Evolutionary conservation across 768 basidiomycete species (phyloP), one percentile per base, ranked within the genome.

Genomic region (Termitomyces sp.): DNA sequence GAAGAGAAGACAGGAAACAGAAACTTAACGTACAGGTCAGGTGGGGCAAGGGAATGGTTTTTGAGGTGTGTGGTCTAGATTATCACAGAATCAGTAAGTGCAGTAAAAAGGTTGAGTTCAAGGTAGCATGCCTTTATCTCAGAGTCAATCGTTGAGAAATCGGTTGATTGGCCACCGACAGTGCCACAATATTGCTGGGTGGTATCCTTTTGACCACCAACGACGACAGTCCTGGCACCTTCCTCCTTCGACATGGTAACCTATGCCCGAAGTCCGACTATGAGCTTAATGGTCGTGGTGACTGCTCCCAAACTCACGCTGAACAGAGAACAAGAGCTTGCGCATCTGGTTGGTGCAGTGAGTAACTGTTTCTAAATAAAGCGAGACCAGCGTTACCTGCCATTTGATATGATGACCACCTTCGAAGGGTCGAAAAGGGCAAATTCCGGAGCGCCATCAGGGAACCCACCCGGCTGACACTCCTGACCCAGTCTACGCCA

Each of bases 111-210:
- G 7, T 18, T 8, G 44, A 34, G 24, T 48, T 54, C 47, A 20
- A 28, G 36, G 47, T 33, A 36, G 18, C 67, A 51, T 55, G 74
- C 78, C 76, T 83, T 85, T 59, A 84, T 73, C 66, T 84, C 79
- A 13, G 81, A 82, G 64, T 85, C 82, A 12, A 85, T 80, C n/a
- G 73, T 77, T 1, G 79, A 74, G 65, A 80, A 85, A 61, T 79
- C 77, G 2, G 79, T 79, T 4, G 81, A 83, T 68, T 86, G 81
- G 0, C 84, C 84, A n/a, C 83, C 84, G 31, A 85, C 83, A 37
- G 77, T 80, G 20, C 84, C 84, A 60, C 81, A 83, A 64, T 84
- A 85, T 63, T 84, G 76, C 62, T 85, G 84, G 39, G 66, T 68
- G 9, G 76, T 68, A 50, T 69, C 73, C 12, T 73, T 64, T 62